phyloP scores from a whole-genome alignment of 2,329 filamentous ascomycete species.

The Ophiosphaerella herpotricha region DNA sequence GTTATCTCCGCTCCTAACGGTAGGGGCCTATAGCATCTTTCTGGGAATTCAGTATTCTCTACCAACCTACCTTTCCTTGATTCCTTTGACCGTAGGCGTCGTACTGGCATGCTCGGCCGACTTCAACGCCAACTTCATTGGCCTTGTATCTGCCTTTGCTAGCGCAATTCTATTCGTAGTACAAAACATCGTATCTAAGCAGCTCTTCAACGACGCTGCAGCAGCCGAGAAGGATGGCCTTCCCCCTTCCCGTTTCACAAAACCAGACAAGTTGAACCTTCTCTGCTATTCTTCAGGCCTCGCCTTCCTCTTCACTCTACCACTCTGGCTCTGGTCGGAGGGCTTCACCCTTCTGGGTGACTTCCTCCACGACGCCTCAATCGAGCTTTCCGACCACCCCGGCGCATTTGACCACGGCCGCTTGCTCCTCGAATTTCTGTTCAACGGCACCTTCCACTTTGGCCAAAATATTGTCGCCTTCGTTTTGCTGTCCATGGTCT shows the following conservation, averaged over 20 bases:
- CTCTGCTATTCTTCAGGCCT: conserved; percentile 96
- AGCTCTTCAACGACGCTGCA: conserved; percentile 92
- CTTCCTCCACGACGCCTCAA: conserved; percentile 77
- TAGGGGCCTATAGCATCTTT: conserved; percentile 86
- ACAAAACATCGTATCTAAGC: conserved; percentile 98
- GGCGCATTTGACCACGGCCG: conserved; percentile 69
- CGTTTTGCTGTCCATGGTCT: conserved; percentile 86
- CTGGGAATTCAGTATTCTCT: conserved; percentile 86
- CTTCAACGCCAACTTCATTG: conserved; percentile 84
- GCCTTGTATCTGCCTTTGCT: conserved; percentile 84
- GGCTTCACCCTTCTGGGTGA: conserved; percentile 78
- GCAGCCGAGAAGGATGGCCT: conserved; percentile 76
- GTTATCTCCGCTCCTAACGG: conserved; percentile 92
- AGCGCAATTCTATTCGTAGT: conserved; percentile 96
- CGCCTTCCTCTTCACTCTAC: conserved; percentile 84
- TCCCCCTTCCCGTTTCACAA: conserved; percentile 65
- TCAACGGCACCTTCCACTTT: conserved; percentile 97
- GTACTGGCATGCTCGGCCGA: conserved; percentile 94
- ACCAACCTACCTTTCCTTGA: conserved; percentile 73
- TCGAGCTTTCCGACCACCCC: conserved; percentile 76
- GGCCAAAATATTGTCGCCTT: conserved; percentile 96
- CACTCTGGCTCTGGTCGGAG: conserved; percentile 93
- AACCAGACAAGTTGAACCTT: conserved; percentile 94
- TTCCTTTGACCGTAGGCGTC: conserved; percentile 93
- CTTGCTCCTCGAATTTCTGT: conserved; percentile 80